phyloP scores from a whole-genome alignment of 2,329 filamentous ascomycete genomes.

The Gliomastix tumulicola region DNA sequence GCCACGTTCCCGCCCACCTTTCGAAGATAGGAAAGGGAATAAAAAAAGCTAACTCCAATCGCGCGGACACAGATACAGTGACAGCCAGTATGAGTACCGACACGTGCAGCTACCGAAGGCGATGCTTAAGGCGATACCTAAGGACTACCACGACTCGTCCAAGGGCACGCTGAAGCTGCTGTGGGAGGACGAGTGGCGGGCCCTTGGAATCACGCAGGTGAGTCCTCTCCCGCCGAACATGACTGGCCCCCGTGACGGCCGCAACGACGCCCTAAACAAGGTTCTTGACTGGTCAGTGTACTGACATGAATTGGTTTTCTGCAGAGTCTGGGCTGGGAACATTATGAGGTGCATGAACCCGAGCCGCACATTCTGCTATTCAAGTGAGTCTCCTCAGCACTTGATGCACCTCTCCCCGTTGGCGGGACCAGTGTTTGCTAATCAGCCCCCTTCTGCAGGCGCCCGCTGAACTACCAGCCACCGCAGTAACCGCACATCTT shows the following conservation, averaged over 20 bases:
- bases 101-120: constrained; percentile 96
- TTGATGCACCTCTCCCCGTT: constrained; percentile 1
- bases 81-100: constrained; percentile 90
- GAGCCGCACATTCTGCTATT: constrained; percentile 98
- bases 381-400: constrained; percentile 65
- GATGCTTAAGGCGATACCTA: constrained; percentile 95
- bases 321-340: constrained; percentile 96
- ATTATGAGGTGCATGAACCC: constrained; percentile 98
- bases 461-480: constrained; percentile 78
- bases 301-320: background rate
- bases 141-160: constrained; percentile 78
- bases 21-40: too few species aligned
- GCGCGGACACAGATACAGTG: constrained; percentile 65
- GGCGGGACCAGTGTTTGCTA: background rate
- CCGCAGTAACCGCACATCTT: too few species aligned
- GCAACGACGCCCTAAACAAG: background rate
- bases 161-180: constrained; percentile 93
- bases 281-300: background rate
- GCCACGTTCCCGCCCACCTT: background rate
- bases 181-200: constrained; percentile 98
- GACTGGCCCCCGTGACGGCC: background rate
- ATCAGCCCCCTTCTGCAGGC: constrained; percentile 39
- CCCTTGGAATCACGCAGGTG: constrained; percentile 94
- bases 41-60: constrained; percentile 5
- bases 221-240: constrained; percentile 11